These are phyloP conservation scores for Aureobasidium sp. DNA, from an alignment of 2,329 filamentous ascomycete species.

Conservation along the genomic window DNA sequence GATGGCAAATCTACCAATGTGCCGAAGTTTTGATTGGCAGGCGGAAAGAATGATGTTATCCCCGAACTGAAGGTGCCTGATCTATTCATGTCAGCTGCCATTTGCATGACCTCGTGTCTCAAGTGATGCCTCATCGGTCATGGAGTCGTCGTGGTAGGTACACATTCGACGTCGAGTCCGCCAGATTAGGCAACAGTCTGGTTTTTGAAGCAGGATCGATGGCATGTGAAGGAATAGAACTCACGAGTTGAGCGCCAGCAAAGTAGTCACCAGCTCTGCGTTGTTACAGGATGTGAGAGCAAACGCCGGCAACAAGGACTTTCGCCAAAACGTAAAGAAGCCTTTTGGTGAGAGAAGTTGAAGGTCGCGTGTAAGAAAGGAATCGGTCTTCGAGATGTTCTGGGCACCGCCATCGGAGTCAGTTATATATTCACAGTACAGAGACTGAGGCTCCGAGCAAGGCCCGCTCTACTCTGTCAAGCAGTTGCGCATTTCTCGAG, in stretches of 20 bases:
- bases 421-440: background rate
- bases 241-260: background rate
- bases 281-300: background rate
- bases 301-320: background rate
- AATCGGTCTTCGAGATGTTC: background rate
- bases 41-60: background rate
- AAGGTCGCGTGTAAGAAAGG: background rate
- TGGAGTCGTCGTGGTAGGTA: background rate
- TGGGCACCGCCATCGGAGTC: background rate
- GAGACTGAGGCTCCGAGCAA: background rate
- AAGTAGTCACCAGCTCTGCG: background rate
- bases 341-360: background rate
- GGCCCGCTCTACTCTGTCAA: background rate
- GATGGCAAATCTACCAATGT: background rate
- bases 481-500: background rate
- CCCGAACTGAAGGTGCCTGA: slow-evolving; percentile 1
- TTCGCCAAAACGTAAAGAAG: background rate
- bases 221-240: background rate
- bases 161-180: background rate
- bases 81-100: slow-evolving; percentile 2
- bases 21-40: background rate
- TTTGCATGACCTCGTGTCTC: background rate
- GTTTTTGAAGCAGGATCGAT: background rate
- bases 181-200: background rate
- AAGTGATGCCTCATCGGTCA: background rate